Evolutionary conservation across 306 rosid species (phyloP).

Genomic region (Delonix regia): DNA sequence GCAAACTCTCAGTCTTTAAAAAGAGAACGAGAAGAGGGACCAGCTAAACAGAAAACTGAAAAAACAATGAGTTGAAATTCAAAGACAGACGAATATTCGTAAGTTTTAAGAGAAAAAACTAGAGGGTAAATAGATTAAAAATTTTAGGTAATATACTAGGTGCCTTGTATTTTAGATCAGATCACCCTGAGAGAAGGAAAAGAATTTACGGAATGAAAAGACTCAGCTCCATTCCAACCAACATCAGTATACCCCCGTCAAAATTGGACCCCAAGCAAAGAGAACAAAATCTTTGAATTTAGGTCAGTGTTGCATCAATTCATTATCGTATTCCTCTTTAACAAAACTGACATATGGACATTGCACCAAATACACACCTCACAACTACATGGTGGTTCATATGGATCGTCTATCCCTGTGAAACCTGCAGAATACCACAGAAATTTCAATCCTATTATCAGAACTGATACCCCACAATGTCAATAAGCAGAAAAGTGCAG

Average conservation of each 20-base stretch:
- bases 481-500: constrained; percentile 29
- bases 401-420: constrained; percentile 93
- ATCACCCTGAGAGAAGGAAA: constrained; percentile 8
- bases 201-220: not conserved
- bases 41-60: constrained; percentile 3
- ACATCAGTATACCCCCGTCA: constrained; percentile 12
- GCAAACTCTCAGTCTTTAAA: not conserved
- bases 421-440: constrained; percentile 68
- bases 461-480: constrained; percentile 1
- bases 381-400: constrained; percentile 74
- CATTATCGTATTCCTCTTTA: not conserved
- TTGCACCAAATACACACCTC: constrained; percentile 65
- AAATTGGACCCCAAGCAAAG: not conserved
- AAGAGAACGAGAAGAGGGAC: constrained; percentile 1
- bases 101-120: constrained; percentile 12
- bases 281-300: not conserved
- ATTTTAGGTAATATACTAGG: constrained; percentile 9
- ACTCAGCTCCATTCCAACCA: constrained; percentile 3
- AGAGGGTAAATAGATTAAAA: not conserved
- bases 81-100: not conserved
- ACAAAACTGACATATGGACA: not conserved
- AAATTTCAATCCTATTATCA: constrained; percentile 13
- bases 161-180: constrained; percentile 21
- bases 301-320: not conserved
- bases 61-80: not conserved